phyloP scores from a whole-genome alignment of 345 rosid genomes.

The Gossypium turneri region DNA sequence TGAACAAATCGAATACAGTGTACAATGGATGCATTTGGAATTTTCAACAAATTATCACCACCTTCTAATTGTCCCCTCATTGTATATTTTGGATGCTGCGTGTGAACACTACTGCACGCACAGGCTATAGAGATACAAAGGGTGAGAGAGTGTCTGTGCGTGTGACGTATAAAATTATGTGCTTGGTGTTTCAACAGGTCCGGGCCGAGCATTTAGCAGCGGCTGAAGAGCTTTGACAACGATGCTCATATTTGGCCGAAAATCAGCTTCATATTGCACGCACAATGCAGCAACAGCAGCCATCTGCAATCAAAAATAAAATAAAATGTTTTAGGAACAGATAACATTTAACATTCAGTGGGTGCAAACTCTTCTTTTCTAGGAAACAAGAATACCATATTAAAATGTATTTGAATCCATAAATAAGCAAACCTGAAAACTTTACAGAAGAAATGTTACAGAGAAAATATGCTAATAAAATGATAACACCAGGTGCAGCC shows the following conservation, averaged over 20 bases:
- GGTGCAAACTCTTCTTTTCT: too few species aligned
- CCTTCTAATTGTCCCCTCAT: constrained; percentile 11
- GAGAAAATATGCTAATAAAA: constrained; percentile 1
- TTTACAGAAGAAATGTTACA: background rate
- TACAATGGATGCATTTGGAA: constrained; percentile 11
- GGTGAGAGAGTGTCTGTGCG: background rate
- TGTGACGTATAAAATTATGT: constrained; percentile 17
- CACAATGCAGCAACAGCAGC: constrained; percentile 97
- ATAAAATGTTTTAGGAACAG: background rate
- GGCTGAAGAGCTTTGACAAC: constrained; percentile 96
- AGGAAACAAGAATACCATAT: background rate
- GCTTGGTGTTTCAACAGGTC: constrained; percentile 49
- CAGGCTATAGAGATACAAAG: background rate
- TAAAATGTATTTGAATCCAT: background rate
- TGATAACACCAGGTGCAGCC: background rate
- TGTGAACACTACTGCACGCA: background rate
- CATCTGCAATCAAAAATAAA: constrained; percentile 39
- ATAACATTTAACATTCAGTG: background rate
- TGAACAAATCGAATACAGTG: constrained; percentile 31
- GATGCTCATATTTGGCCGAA: constrained; percentile 97
- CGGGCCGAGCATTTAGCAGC: constrained; percentile 61
- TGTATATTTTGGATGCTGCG: constrained; percentile 6
- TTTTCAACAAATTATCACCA: constrained; percentile 19
- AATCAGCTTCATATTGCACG: constrained; percentile 93
- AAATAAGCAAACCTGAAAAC: background rate